Evolutionary conservation across 495 filamentous ascomycete genomes (phyloP).

Genomic region (Aspergillus nanangensis): DNA sequence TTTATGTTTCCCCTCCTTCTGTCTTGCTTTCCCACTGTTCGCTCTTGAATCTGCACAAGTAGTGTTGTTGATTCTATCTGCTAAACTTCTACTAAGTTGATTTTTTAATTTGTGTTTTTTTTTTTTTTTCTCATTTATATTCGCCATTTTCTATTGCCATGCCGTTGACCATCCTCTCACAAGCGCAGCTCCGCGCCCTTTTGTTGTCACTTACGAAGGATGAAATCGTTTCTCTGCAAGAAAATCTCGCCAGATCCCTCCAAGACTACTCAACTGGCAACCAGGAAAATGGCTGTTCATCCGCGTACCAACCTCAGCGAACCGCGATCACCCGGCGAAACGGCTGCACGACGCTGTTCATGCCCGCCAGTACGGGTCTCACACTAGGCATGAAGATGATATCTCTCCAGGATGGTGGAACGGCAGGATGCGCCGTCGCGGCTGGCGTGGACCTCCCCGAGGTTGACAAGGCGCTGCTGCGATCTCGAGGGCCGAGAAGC

Average conservation of each 20-base stretch:
- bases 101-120: too few relatives aligned
- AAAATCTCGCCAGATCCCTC: conserved; percentile 66
- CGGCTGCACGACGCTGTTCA: conserved; percentile 83
- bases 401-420: conserved; percentile 39
- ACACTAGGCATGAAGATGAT: conserved; percentile 62
- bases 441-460: conserved; percentile 13
- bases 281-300: conserved; percentile 52
- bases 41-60: too few relatives aligned
- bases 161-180: conserved; percentile 74
- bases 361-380: conserved; percentile 68
- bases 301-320: conserved; percentile 71
- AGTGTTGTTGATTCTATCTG: too few relatives aligned
- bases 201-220: conserved; percentile 67
- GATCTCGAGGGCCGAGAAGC: conserved; percentile 14
- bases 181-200: conserved; percentile 61
- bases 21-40: too few relatives aligned
- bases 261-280: conserved; percentile 77
- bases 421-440: conserved; percentile 32
- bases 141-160: conserved; percentile 34
- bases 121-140: neutral
- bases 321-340: conserved; percentile 64
- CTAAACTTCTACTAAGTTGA: too few relatives aligned
- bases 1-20: too few relatives aligned
- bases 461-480: conserved; percentile 10
- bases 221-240: conserved; percentile 63